Percentiles rank a stretch among this genome's conserved stretches.
These are phyloP conservation scores for Cystobasidium pallidum DNA, from an alignment of 1,284 basidiomycete species.

Conservation along the genomic window DNA sequence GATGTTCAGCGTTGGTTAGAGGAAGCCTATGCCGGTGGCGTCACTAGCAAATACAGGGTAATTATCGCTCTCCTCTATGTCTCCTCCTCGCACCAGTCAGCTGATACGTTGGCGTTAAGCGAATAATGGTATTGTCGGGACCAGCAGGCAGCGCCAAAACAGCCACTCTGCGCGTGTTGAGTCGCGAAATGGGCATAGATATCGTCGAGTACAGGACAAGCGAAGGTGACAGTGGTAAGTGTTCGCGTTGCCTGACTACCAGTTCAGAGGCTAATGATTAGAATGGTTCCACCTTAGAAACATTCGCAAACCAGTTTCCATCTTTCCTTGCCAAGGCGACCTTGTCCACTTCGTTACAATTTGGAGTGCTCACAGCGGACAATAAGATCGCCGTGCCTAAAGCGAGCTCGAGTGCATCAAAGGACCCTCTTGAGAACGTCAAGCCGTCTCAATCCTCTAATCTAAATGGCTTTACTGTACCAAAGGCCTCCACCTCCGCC, in stretches of 20 bases:
- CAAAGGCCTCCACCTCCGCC: slow-evolving; percentile 20
- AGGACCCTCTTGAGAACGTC: neutral
- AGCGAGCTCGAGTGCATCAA: slow-evolving; percentile 4
- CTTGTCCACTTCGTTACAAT: slow-evolving; percentile 65
- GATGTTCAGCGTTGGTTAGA: slow-evolving; percentile 82
- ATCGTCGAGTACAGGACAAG: slow-evolving; percentile 76
- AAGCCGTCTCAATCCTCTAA: neutral
- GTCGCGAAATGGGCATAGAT: slow-evolving; percentile 74
- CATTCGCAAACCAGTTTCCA: slow-evolving; percentile 71
- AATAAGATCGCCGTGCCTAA: slow-evolving; percentile 36
- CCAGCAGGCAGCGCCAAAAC: slow-evolving; percentile 92
- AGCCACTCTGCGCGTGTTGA: slow-evolving; percentile 74
- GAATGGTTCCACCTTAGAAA: slow-evolving; percentile 59
- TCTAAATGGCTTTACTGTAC: slow-evolving; percentile 12
- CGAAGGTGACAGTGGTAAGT: slow-evolving; percentile 43
- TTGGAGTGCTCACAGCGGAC: slow-evolving; percentile 51
- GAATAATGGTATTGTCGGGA: slow-evolving; percentile 79
- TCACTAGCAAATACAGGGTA: slow-evolving; percentile 54
- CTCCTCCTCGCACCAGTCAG: slow-evolving; percentile 22
- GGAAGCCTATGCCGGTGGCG: slow-evolving; percentile 71
- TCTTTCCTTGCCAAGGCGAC: slow-evolving; percentile 75
- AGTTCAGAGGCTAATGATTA: neutral
- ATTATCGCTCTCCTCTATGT: neutral
- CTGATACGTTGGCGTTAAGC: slow-evolving; percentile 55
- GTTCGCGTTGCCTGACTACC: neutral